These are phyloP conservation scores for Cardamine chenopodiifolia DNA, from an alignment of 345 rosid species.

Conservation along the genomic window DNA sequence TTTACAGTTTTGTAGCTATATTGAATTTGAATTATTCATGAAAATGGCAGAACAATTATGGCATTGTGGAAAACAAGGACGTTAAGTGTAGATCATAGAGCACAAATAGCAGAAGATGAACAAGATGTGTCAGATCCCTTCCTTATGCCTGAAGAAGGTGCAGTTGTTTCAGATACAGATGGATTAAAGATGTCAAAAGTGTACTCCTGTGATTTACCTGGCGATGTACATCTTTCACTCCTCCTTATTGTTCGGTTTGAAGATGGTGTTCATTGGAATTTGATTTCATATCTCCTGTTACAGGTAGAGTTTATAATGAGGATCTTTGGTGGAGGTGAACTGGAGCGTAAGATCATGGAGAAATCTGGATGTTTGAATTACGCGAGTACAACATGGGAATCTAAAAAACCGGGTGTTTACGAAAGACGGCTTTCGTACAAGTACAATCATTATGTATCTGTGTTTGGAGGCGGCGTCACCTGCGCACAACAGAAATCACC, in stretches of 20 bases:
- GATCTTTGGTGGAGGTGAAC: slow-evolving; percentile 66
- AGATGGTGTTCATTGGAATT: neutral
- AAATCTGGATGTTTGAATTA: slow-evolving; percentile 74
- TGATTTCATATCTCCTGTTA: slow-evolving; percentile 1
- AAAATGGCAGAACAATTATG: slow-evolving; percentile 66
- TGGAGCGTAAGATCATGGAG: slow-evolving; percentile 76
- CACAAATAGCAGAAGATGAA: slow-evolving; percentile 62
- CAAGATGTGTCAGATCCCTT: slow-evolving; percentile 50
- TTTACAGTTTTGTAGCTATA: neutral
- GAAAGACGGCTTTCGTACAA: slow-evolving; percentile 65
- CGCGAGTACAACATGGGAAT: slow-evolving; percentile 62
- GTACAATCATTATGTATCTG: slow-evolving; percentile 66
- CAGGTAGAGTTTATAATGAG: slow-evolving; percentile 68
- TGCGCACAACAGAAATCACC: slow-evolving; percentile 63
- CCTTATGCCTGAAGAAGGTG: slow-evolving; percentile 44
- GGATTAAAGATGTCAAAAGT: slow-evolving; percentile 56
- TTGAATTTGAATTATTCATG: slow-evolving; percentile 18
- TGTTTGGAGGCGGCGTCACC: slow-evolving; percentile 80
- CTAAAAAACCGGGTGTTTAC: slow-evolving; percentile 46
- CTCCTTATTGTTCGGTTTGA: neutral
- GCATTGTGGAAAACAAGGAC: slow-evolving; percentile 86
- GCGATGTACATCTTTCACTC: slow-evolving; percentile 49
- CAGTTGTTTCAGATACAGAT: slow-evolving; percentile 42
- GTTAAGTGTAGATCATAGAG: slow-evolving; percentile 58
- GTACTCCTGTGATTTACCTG: slow-evolving; percentile 60